Evolutionary conservation across 1,284 basidiomycete species (phyloP).

Genomic region (Naganishia cerealis): DNA sequence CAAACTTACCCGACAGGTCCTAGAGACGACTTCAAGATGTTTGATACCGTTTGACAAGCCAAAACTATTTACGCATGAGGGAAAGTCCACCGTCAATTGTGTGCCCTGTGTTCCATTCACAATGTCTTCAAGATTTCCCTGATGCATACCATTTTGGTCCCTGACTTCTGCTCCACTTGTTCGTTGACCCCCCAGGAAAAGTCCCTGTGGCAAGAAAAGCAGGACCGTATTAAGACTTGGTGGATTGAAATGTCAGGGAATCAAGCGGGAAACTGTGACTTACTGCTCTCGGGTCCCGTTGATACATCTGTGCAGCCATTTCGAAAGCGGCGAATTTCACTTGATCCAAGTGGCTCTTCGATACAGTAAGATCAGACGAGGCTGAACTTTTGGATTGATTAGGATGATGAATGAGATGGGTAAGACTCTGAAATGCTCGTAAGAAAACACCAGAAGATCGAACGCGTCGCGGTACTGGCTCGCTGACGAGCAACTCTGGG

Average conservation of each 20-base stretch:
- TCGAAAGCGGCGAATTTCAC: neutral
- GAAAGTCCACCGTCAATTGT: conserved; percentile 29
- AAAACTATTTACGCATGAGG: conserved; percentile 63
- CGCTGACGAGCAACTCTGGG: conserved; percentile 3
- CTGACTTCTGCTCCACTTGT: conserved; percentile 92
- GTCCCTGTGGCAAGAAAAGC: conserved; percentile 57
- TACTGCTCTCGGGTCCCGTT: conserved; percentile 54
- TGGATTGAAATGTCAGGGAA: neutral
- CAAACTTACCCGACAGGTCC: conserved; percentile 71
- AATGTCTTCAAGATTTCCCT: neutral
- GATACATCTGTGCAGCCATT: conserved; percentile 55
- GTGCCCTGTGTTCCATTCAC: neutral
- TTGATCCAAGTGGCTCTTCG: neutral
- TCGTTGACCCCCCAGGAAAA: conserved; percentile 90
- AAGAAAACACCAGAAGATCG: conserved; percentile 15
- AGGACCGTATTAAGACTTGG: neutral
- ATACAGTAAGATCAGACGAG: neutral
- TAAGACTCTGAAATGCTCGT: conserved; percentile 7
- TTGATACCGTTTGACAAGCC: conserved; percentile 93
- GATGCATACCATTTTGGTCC: conserved; percentile 80
- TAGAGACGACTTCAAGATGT: conserved; percentile 93
- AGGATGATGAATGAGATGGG: neutral
- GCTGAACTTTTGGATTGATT: neutral
- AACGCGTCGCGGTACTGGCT: neutral
- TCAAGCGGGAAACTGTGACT: conserved; percentile 34